These are phyloP conservation scores for Phytophthora nicotianae DNA, from an alignment of 352 stramenopile species.

Conservation along the genomic window DNA sequence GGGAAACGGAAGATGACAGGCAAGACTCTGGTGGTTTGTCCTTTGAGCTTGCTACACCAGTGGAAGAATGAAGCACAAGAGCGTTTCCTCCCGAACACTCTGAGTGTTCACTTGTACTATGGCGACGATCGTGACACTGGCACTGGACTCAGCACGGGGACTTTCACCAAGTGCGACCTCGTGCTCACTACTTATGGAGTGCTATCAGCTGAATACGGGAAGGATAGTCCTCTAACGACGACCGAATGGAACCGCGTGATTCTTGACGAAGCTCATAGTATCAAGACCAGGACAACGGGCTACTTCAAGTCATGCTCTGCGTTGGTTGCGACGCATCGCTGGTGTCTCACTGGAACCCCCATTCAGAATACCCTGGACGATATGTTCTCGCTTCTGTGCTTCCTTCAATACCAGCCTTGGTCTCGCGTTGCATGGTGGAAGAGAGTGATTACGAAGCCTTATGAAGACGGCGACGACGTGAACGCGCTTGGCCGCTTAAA, in stretches of 20 bases:
- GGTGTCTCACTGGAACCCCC: constrained; percentile 91
- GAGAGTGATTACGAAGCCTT: constrained; percentile 77
- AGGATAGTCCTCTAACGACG: constrained; percentile 42
- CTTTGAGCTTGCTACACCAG: constrained; percentile 87
- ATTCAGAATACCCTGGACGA: constrained; percentile 91
- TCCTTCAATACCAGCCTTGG: constrained; percentile 89
- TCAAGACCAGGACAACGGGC: constrained; percentile 86
- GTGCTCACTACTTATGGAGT: constrained; percentile 89
- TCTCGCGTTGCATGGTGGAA: constrained; percentile 84
- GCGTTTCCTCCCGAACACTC: constrained; percentile 55
- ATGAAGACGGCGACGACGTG: constrained; percentile 70
- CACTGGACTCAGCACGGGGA: constrained; percentile 7
- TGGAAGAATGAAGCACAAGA: constrained; percentile 87
- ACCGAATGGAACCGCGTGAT: constrained; percentile 87
- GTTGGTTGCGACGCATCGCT: constrained; percentile 70
- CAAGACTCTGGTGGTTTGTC: constrained; percentile 87
- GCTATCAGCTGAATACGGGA: constrained; percentile 71
- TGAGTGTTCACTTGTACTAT: constrained; percentile 75
- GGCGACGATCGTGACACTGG: constrained; percentile 55
- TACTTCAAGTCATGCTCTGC: constrained; percentile 72
- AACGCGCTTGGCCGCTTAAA: constrained; percentile 68
- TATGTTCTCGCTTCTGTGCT: constrained; percentile 85
- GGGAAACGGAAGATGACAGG: constrained; percentile 12
- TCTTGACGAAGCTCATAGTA: constrained; percentile 91
- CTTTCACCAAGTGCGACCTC: constrained; percentile 58